These are phyloP conservation scores for Chytridium lagenaria DNA, from an alignment of 371 early-diverging fungal species.

Conservation along the genomic window DNA sequence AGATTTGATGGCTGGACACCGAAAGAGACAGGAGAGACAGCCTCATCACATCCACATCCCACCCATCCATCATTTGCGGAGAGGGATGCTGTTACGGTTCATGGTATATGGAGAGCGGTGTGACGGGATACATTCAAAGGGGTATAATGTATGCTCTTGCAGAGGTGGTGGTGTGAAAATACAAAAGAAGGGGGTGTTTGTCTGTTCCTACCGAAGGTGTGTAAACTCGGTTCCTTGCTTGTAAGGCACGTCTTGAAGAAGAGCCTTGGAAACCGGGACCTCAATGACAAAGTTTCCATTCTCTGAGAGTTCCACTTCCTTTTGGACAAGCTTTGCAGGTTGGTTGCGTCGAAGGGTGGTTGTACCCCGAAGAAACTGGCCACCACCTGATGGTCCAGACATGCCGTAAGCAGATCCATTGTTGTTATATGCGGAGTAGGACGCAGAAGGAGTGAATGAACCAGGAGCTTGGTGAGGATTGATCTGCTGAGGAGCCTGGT, in stretches of 20 bases:
- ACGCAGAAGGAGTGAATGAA: neutral
- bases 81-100: no score
- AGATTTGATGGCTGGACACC: neutral
- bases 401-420: neutral
- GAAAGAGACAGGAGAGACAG: neutral
- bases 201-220: constrained; percentile 44
- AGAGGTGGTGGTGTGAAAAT: no score
- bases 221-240: constrained; percentile 51
- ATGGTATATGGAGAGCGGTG: no score
- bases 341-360: constrained; percentile 11
- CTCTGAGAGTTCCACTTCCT: constrained; percentile 19
- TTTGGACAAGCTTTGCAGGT: constrained; percentile 6
- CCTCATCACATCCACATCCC: no score
- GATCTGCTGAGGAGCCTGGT: constrained; percentile 19
- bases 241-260: constrained; percentile 24
- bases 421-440: neutral
- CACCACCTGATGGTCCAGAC: neutral
- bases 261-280: constrained; percentile 16
- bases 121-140: no score
- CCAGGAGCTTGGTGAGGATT: constrained; percentile 3
- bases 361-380: neutral
- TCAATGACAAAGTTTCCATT: constrained; percentile 35
- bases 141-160: no score
- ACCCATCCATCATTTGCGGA: no score
- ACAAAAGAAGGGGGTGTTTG: no score